Base-by-base conservation (phyloP, 2,329 filamentous ascomycete genomes). In the Ramularia collo-cygni region DNA sequence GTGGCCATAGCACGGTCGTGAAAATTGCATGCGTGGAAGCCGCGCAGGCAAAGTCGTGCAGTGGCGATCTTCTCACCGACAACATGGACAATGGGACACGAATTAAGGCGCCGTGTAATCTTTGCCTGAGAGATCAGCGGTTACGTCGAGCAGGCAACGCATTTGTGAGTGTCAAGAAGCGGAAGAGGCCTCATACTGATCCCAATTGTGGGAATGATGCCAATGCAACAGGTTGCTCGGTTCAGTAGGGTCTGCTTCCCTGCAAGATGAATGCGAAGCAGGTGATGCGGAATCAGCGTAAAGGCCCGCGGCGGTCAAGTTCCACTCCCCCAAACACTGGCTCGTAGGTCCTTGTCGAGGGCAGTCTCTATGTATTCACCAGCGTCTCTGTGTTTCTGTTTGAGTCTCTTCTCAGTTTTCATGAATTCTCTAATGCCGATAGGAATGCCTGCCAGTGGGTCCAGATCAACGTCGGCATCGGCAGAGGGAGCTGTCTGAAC, bases 381-480 rank as follows among this genome's bases (percentile, higher is more conserved):
- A 14, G 41, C 28, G 26, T 44, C 39, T 16, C 32, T 44, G 24
- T 89, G 85, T 63, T 78, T 83, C 62, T 85, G 73, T 64, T 86
- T 90, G 45, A 98, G 64, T 62, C 72, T 82, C 74, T 96, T 96
- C 69, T 98, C 92, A 44, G 83, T 88, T 69, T 83, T 87, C 90
- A 98, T 96, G 57, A 98, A 98, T 63, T 95, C 90, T 46, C 86
- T 73, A 50, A 98, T 95, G 0, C 90, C 92, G 8, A 96, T 85
- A 0, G 92, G 90, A 37, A 98, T 80, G 51, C 77, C 78, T 35
- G 77, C 76, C 56, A 94, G 93, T 26, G 94, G 59, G 35, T 85
- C 79, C 2, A 79, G 79, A 39, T 77, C 71, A 54, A 41, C 40
- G 2, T 29, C 48, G 10, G 34, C 43, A 21, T 42, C 40, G 19